These are phyloP conservation scores for Suzukiozyma palmioleophila DNA, from an alignment of 1,139 yeast species.

Conservation along the genomic window DNA sequence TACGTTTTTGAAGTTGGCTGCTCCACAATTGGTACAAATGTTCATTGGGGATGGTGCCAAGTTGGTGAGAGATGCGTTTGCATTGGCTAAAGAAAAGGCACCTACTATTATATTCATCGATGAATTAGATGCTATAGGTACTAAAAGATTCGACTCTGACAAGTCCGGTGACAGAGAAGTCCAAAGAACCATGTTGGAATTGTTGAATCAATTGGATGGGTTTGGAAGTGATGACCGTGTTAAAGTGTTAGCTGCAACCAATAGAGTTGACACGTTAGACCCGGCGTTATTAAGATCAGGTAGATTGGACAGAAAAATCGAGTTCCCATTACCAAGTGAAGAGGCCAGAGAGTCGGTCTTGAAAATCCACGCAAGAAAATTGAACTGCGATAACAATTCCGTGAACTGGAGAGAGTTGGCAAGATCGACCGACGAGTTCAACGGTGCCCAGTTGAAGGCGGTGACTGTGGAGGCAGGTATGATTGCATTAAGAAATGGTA, in stretches of 20 bases:
- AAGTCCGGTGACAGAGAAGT: slow-evolving; percentile 98
- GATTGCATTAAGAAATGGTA: slow-evolving; percentile 97
- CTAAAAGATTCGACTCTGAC: slow-evolving; percentile 96
- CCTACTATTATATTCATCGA: slow-evolving; percentile 97
- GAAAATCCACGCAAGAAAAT: slow-evolving; percentile 94
- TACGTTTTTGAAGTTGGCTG: slow-evolving; percentile 93
- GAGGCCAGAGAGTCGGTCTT: slow-evolving; percentile 95
- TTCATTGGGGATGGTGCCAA: slow-evolving; percentile 99
- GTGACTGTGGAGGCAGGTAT: slow-evolving; percentile 99
- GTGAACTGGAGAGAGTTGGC: slow-evolving; percentile 98
- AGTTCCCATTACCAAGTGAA: slow-evolving; percentile 94
- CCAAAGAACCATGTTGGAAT: slow-evolving; percentile 97
- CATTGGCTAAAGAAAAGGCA: slow-evolving; percentile 97
- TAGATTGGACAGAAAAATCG: slow-evolving; percentile 94
- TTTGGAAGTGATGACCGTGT: slow-evolving; percentile 98
- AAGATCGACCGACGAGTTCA: slow-evolving; percentile 95
- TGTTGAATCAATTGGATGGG: slow-evolving; percentile 95
- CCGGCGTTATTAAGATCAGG: slow-evolving; percentile 97
- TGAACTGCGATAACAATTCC: slow-evolving; percentile 81
- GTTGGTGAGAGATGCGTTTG: slow-evolving; percentile 95
- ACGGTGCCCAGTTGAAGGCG: slow-evolving; percentile 97
- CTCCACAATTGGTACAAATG: slow-evolving; percentile 98
- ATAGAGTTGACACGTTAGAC: slow-evolving; percentile 95
- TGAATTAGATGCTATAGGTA: slow-evolving; percentile 98
- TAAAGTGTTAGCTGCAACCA: slow-evolving; percentile 95